A percentile compares a stretch with the other conserved stretches of the same genome.
phyloP scores from a whole-genome alignment of 495 filamentous ascomycete genomes.

The Tuber borchii region DNA sequence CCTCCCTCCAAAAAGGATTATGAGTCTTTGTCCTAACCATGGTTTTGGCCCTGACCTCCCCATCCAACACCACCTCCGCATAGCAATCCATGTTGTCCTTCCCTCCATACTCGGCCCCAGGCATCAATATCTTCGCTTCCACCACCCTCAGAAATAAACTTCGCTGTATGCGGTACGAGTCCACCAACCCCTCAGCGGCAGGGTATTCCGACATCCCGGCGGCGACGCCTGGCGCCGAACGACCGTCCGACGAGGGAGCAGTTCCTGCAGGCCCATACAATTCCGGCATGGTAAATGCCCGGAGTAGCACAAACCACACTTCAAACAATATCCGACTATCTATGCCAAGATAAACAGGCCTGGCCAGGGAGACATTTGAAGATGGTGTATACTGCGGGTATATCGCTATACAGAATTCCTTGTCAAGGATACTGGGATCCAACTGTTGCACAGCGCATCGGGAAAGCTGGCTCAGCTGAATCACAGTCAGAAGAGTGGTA shows the following conservation, averaged over 20 bases:
- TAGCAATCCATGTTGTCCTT: constrained; percentile 57
- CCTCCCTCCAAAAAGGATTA: constrained; percentile 92
- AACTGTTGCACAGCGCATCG: constrained; percentile 84
- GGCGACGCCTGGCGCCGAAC: constrained; percentile 5
- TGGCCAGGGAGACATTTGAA: constrained; percentile 56
- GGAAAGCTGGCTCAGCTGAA: constrained; percentile 84
- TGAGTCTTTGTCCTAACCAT: constrained; percentile 71
- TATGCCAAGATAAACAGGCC: constrained; percentile 75
- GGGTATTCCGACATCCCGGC: constrained; percentile 19
- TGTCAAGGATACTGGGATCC: constrained; percentile 84
- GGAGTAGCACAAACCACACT: constrained; percentile 90
- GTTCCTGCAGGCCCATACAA: constrained; percentile 61
- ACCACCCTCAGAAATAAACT: constrained; percentile 52
- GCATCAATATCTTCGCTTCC: constrained; percentile 52
- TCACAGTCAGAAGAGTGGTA: constrained; percentile 65
- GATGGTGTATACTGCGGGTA: constrained; percentile 73
- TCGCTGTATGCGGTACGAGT: constrained; percentile 55
- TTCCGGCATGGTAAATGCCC: constrained; percentile 90
- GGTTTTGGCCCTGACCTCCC: constrained; percentile 79
- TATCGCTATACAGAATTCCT: constrained; percentile 90
- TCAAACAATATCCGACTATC: constrained; percentile 87
- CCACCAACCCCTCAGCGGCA: constrained; percentile 23
- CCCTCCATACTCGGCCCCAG: constrained; percentile 7
- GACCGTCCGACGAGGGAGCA: constrained; percentile 14
- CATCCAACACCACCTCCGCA: constrained; percentile 86